These are phyloP conservation scores for Gentiana straminea DNA, from an alignment of 257 asterid genomes.

Conservation along the genomic window DNA sequence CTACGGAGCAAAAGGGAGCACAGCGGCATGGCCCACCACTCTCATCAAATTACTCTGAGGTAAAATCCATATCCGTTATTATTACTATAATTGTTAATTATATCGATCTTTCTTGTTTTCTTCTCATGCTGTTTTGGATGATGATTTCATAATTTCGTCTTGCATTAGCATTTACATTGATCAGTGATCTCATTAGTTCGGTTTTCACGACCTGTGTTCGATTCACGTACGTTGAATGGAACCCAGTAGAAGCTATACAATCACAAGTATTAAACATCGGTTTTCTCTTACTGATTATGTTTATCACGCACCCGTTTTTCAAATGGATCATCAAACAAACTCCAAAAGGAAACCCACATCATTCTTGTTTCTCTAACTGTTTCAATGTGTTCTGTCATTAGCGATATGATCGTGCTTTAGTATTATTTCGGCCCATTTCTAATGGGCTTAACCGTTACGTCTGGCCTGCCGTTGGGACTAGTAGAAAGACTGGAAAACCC, in stretches of 20 bases:
- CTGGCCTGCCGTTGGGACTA: conserved; percentile 68
- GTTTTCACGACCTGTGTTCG: conserved; percentile 7
- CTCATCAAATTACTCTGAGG: too few relatives aligned
- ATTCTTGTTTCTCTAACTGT: conserved; percentile 28
- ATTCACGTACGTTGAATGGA: not conserved
- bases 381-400: conserved; percentile 28
- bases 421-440: conserved; percentile 56
- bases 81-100: too few relatives aligned
- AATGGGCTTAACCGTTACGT: conserved; percentile 50
- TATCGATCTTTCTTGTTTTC: too few relatives aligned
- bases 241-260: conserved; percentile 13
- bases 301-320: conserved; percentile 40
- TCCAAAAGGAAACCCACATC: conserved; percentile 37
- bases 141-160: too few relatives aligned
- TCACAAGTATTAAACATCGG: conserved; percentile 15
- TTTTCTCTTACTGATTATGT: conserved; percentile 26
- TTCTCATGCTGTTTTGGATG: too few relatives aligned
- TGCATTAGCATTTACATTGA: conserved; percentile 58
- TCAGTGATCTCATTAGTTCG: conserved; percentile 50
- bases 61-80: too few relatives aligned
- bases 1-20: too few relatives aligned
- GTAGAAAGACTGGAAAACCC: conserved; percentile 47
- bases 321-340: conserved; percentile 29
- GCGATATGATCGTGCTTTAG: conserved; percentile 44
- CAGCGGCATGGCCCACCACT: too few relatives aligned